Evolutionary conservation across 345 rosid species (phyloP).

Genomic region (Eucalyptus microcorys): DNA sequence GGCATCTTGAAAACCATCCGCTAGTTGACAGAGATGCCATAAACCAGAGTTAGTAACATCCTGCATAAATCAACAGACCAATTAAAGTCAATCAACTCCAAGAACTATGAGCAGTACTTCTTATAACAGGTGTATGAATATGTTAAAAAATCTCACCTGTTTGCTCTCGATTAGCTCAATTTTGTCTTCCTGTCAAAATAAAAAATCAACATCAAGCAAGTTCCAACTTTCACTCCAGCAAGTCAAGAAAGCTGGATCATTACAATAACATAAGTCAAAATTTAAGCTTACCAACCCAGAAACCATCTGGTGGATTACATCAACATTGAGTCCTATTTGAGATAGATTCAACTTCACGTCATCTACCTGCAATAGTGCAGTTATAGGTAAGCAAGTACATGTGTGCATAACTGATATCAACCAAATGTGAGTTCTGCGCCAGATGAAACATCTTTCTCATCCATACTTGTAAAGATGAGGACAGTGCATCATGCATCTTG

Average conservation of each 20-base stretch:
- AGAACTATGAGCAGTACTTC: not conserved
- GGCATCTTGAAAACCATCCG: conserved; percentile 49
- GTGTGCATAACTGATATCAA: not conserved
- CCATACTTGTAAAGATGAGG: not conserved
- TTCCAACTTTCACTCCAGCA: not conserved
- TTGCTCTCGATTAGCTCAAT: conserved; percentile 67
- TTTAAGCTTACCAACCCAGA: conserved; percentile 60
- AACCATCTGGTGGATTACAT: conserved; percentile 54
- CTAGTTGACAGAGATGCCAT: conserved; percentile 56
- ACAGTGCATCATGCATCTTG: not conserved
- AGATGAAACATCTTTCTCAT: not conserved
- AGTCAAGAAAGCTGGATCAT: not conserved
- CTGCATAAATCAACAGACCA: conserved; percentile 11
- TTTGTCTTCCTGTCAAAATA: conserved; percentile 65
- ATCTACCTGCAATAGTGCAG: conserved; percentile 36
- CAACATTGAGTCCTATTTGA: conserved; percentile 66
- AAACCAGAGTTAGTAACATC: conserved; percentile 70
- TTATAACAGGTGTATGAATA: not conserved
- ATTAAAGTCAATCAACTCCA: not conserved
- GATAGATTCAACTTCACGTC: conserved; percentile 65
- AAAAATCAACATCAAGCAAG: not conserved
- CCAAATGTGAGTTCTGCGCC: not conserved
- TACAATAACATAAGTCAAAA: not conserved
- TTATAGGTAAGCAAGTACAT: not conserved
- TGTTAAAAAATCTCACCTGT: conserved; percentile 31